Evolutionary conservation across 768 basidiomycete genomes (phyloP).

Genomic region (Clathrus columnatus): DNA sequence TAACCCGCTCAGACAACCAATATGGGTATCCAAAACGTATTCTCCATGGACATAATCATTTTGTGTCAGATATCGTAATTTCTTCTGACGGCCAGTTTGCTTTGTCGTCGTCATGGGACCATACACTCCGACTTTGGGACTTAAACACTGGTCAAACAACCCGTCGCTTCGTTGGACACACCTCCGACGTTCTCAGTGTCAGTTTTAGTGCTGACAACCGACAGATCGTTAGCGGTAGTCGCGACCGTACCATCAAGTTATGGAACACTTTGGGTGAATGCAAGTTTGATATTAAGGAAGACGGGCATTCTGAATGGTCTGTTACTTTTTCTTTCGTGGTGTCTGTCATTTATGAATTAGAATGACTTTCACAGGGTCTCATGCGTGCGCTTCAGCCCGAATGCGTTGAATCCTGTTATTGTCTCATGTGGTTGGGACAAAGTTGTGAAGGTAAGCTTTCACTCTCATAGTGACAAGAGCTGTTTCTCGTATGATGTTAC

Average conservation of each 20-base stretch:
- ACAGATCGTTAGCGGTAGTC: conserved; percentile 97
- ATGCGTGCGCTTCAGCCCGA: conserved; percentile 98
- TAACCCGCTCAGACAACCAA: conserved; percentile 83
- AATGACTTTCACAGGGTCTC: conserved; percentile 77
- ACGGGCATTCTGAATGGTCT: conserved; percentile 93
- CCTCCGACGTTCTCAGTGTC: conserved; percentile 94
- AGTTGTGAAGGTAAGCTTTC: conserved; percentile 85
- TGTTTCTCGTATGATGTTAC: conserved; percentile 28
- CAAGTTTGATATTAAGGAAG: conserved; percentile 99
- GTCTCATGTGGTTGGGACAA: conserved; percentile 99
- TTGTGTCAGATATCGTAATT: conserved; percentile 97
- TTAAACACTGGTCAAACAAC: conserved; percentile 96
- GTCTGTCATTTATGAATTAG: background rate
- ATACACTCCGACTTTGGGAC: conserved; percentile 99
- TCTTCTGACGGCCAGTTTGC: conserved; percentile 99
- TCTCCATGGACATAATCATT: conserved; percentile 98
- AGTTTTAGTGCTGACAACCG: conserved; percentile 99
- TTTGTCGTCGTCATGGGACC: conserved; percentile 98
- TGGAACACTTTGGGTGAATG: conserved; percentile 99
- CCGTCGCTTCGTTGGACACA: conserved; percentile 96
- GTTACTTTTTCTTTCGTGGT: conserved; percentile 8
- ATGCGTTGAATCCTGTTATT: conserved; percentile 94
- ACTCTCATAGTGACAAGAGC: too few relatives aligned
- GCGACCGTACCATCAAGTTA: conserved; percentile 96
- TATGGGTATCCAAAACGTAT: conserved; percentile 98